phyloP scores from a whole-genome alignment of 225 moss, liverwort and hornwort genomes.

The Pseudisothecium myosuroides region DNA sequence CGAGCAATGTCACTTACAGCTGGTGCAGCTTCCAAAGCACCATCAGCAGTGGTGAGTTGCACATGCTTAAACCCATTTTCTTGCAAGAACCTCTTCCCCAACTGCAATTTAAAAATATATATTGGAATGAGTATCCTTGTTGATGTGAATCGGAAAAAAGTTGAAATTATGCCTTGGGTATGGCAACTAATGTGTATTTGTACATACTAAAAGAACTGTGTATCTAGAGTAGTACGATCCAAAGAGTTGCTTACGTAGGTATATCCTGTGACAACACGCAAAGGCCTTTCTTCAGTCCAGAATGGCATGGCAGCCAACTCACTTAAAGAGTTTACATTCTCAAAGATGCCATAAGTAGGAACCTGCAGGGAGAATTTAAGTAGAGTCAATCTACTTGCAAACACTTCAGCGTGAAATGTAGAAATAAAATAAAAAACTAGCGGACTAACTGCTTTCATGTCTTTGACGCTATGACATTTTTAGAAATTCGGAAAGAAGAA shows the following conservation, averaged over 20 bases:
- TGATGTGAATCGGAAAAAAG: neutral
- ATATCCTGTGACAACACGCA: conserved; percentile 79
- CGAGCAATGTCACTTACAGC: conserved; percentile 38
- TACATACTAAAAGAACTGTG: neutral
- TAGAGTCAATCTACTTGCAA: neutral
- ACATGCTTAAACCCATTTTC: conserved; percentile 81
- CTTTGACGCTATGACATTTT: neutral
- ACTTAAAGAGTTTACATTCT: conserved; percentile 54
- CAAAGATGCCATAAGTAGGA: conserved; percentile 95
- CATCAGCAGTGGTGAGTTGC: conserved; percentile 79
- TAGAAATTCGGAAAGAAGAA: neutral
- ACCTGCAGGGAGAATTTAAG: conserved; percentile 32
- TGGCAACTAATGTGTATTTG: neutral
- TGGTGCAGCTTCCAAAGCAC: conserved; percentile 97
- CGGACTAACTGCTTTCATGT: neutral
- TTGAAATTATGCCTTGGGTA: neutral
- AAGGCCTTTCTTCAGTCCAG: conserved; percentile 83
- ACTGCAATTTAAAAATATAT: conserved; percentile 16
- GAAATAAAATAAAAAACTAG: neutral
- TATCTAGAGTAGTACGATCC: neutral
- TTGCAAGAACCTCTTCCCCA: conserved; percentile 68
- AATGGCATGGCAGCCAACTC: conserved; percentile 91
- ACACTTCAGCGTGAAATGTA: neutral
- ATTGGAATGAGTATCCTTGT: neutral
- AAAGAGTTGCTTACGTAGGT: conserved; percentile 43